These are phyloP conservation scores for Boletus insuetus DNA, from an alignment of 768 basidiomycete genomes.

Conservation along the genomic window DNA sequence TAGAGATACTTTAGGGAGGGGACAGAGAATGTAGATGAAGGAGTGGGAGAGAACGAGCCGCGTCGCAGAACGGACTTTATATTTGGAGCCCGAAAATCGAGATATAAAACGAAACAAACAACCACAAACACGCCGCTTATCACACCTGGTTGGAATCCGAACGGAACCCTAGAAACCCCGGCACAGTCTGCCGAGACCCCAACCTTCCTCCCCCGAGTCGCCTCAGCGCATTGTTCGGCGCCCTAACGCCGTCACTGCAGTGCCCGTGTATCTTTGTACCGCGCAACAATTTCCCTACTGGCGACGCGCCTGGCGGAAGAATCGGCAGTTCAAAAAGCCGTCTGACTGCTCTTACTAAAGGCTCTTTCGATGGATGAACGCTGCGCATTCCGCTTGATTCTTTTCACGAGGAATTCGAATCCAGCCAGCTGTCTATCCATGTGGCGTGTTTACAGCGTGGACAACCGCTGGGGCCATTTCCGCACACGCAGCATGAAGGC, in stretches of 20 bases:
- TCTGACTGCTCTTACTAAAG: no score
- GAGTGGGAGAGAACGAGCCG: constrained; percentile 31
- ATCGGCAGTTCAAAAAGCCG: no score
- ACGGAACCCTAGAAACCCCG: constrained; percentile 26
- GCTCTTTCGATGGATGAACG: not conserved
- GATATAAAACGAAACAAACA: constrained; percentile 28
- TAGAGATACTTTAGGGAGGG: constrained; percentile 13
- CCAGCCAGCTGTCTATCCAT: not conserved
- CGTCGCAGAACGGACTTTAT: constrained; percentile 35
- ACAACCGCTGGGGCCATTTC: not conserved
- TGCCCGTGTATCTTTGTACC: no score
- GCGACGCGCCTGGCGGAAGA: not conserved
- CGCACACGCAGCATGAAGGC: not conserved
- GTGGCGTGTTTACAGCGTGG: constrained; percentile 15
- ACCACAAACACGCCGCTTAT: constrained; percentile 24
- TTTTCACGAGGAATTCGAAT: not conserved
- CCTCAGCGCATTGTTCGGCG: not conserved
- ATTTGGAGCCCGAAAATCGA: constrained; percentile 29
- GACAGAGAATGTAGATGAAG: constrained; percentile 19
- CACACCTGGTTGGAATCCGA: constrained; percentile 22
- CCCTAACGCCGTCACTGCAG: constrained; percentile 10
- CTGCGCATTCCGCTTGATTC: not conserved
- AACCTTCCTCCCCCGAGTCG: not conserved
- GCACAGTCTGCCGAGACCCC: constrained; percentile 14
- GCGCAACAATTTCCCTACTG: not conserved